A percentile compares a stretch with the other conserved stretches of the same genome.
Conservation (phyloP, 2,329 filamentous ascomycete genomes). For the Macrophomina phaseolina region DNA sequence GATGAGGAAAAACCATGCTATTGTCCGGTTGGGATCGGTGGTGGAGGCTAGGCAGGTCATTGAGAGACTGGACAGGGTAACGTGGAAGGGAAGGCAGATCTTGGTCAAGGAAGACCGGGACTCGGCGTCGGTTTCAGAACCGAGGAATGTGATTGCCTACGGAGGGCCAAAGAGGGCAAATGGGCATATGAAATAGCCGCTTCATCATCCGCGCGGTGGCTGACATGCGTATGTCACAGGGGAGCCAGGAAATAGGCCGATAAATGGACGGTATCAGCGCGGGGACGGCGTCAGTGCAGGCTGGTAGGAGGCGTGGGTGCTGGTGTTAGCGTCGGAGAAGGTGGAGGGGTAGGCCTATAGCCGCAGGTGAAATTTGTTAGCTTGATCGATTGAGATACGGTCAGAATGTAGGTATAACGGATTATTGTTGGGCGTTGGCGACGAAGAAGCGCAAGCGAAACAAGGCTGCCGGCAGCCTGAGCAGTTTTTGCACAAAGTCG, state of each 20-base stretch:
- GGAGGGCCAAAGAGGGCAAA: conserved; percentile 29
- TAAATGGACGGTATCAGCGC: background rate
- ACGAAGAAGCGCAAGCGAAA: conserved; percentile 15
- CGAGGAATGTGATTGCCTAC: conserved; percentile 40
- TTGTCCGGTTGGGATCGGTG: conserved; percentile 39
- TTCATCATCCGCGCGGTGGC: background rate
- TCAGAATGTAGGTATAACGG: background rate
- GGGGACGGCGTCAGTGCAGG: background rate
- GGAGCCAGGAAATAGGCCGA: background rate
- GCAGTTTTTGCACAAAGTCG: background rate
- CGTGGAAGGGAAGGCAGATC: conserved; percentile 40
- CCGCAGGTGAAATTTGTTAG: background rate
- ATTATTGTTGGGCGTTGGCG: background rate
- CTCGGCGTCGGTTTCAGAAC: conserved; percentile 39
- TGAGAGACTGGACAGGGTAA: conserved; percentile 35
- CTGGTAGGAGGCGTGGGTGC: background rate
- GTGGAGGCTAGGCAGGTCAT: conserved; percentile 41
- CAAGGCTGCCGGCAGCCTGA: background rate
- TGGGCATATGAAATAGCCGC: background rate
- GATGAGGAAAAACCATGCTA: conserved; percentile 39
- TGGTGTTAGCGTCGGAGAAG: too few species aligned
- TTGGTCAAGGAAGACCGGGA: conserved; percentile 43
- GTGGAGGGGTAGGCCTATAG: background rate
- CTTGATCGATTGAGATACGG: background rate
- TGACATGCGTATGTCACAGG: conserved; percentile 19